Base-by-base conservation (phyloP, 2,329 filamentous ascomycete species). In the Fonsecaea pugnacius region DNA sequence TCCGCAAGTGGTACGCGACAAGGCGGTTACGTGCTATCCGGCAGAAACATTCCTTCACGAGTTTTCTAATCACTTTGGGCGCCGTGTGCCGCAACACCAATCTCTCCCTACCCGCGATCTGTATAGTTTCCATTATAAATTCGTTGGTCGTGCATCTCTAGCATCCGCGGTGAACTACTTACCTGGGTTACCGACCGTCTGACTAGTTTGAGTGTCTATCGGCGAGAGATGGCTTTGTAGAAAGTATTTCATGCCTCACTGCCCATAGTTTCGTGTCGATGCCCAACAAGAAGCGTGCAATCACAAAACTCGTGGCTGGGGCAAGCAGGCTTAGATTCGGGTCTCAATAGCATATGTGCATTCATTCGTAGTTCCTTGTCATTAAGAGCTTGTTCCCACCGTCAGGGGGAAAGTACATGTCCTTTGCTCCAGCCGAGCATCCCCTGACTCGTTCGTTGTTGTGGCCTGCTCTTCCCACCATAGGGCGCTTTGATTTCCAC, bases 391-490 rank as follows among this genome's bases (percentile, higher is more conserved):
- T 48, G 43, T 48, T 24, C 43, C 43, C 24, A 4, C 43, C 24
- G 43, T 24, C 21, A 24, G 43, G 10, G 10, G 12, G 24, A 4
- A 48, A 48, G 43, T 10, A 1, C 21, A 48, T 24, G 21, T 48
- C 43, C 43, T 48, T 48, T 48, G 43, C 18, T 48, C 43, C 43
- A 12, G 21, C 21, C 43, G 21, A 24, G 27, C 43, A 4, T 9
- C 18, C 16, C 43, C 3, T 48, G 43, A 21, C 24, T 48, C 43
- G 21, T 48, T 18, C 18, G 43, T 48, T 48, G 30, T 40, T 40
- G 35, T 21, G 36, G 35, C 53, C 40, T 32, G 16, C 35, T 56
- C 40, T 56, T 36, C 21, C 21, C 53, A 56, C 35, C 35, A 18
- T 40, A 40, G 33, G 53, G 21, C 40, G 27, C 35, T 56, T 40